Base-by-base conservation (phyloP, 257 asterid genomes). In the Datura wrightii region DNA sequence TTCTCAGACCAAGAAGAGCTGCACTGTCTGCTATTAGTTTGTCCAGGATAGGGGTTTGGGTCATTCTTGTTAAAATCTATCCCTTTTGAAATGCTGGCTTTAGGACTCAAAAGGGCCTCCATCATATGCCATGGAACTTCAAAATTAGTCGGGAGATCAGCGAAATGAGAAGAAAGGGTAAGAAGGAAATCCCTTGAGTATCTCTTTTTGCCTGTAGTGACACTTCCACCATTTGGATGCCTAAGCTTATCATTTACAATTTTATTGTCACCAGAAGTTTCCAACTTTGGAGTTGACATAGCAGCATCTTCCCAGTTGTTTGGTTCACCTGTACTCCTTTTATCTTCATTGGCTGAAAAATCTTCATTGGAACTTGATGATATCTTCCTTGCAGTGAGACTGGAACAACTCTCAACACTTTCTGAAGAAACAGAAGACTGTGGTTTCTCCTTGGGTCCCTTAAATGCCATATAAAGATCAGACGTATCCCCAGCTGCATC, bases 171-270 rank as follows among this genome's bases (percentile, higher is more conserved):
- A 31, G 88, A 83, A 52, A 89, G 71, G 50, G 74, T 79, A 42
- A 85, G 69, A 53, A 82, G 88, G 83, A 89, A 89, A 80, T 85
- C 88, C 19, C 84, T 65, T 2, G 88, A 80, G 85, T 89, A 89
- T 84, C 60, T 85, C 85, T 62, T 86, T 62, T 82, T 62, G 44
- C 36, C 66, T 48, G 84, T 18, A 46, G 41, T 71, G 53, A 36
- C 80, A 65, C 37, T 39, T 54, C 34, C 83, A 39, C 53, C 62
- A 78, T 37, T 74, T 24, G 72, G 65, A 79, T 83, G 79, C 72
- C 70, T 79, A 48, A 37, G 44, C 11, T 65, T 39, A 44, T 71
- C 44, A 15, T 10, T 55, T 56, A 50, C 34, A n/a, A 31, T 60
- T 36, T 6, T 69, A 19, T 79, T 69, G 52, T 70, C 82, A 50